Conservation (phyloP, 179 eudicot genomes). For the Actinidia arguta region DNA sequence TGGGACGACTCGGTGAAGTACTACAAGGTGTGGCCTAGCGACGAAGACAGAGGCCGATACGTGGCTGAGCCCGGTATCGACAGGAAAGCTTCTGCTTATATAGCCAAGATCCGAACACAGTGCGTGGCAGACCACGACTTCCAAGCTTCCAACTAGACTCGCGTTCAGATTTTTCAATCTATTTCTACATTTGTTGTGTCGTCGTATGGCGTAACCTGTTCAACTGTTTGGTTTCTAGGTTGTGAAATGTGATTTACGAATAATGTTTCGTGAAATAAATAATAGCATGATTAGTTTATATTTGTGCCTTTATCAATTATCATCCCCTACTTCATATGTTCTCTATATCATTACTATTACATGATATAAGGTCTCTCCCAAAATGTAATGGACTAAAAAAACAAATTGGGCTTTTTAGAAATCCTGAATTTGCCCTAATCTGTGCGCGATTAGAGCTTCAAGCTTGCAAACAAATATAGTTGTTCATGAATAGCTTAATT, state of each 20-base stretch:
- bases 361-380: too few species aligned
- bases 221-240: not conserved
- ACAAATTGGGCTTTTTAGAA: too few species aligned
- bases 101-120: slow-evolving; percentile 3
- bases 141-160: not conserved
- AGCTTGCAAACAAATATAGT: too few species aligned
- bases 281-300: not conserved
- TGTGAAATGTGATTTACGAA: not conserved
- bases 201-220: not conserved
- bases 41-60: slow-evolving; percentile 37
- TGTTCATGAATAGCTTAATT: too few species aligned
- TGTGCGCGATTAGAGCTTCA: too few species aligned
- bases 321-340: not conserved
- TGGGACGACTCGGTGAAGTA: slow-evolving; percentile 32
- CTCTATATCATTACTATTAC: too few species aligned
- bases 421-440: too few species aligned
- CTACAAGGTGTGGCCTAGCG: slow-evolving; percentile 52
- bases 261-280: not conserved
- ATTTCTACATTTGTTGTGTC: not conserved
- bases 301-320: not conserved
- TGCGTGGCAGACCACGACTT: not conserved
- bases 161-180: not conserved
- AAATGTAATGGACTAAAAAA: too few species aligned
- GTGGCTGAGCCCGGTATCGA: slow-evolving; percentile 42
- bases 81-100: slow-evolving; percentile 38